Evolutionary conservation across 805 yeast species (phyloP).

Genomic region (Candida pseudoglaebosa): DNA sequence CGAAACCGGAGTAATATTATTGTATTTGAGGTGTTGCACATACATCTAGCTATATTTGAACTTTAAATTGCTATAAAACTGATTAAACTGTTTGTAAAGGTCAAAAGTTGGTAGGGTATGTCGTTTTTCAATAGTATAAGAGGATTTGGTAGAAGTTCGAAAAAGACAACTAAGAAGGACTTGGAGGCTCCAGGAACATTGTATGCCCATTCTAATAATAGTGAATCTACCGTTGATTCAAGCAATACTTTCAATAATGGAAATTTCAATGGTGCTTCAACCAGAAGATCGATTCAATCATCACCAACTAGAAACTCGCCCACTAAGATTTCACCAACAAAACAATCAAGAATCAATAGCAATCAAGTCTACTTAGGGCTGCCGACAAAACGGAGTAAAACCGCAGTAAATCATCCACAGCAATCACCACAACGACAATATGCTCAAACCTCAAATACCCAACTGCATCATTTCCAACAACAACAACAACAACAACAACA

Average conservation of each 20-base stretch:
- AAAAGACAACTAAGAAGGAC: constrained; percentile 39
- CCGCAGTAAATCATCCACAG: constrained; percentile 3
- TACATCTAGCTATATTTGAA: too few species aligned
- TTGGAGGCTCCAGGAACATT: constrained; percentile 24
- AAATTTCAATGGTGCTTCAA: constrained; percentile 13
- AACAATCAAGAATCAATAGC: constrained; percentile 19
- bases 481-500: constrained; percentile 11
- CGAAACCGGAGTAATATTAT: too few species aligned
- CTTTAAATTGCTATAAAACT: too few species aligned
- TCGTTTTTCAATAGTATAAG: constrained; percentile 45
- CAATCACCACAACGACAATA: constrained; percentile 5
- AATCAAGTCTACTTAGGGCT: constrained; percentile 14
- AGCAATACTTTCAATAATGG: constrained; percentile 26
- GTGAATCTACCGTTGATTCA: constrained; percentile 23
- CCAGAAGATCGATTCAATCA: constrained; percentile 32
- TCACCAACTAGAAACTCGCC: too few species aligned
- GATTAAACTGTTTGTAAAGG: too few species aligned
- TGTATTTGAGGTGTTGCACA: too few species aligned
- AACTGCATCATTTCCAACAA: constrained; percentile 7
- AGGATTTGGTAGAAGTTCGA: constrained; percentile 44
- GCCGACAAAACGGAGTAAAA: constrained; percentile 18
- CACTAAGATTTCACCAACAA: constrained; percentile 39
- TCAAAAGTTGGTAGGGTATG: too few species aligned
- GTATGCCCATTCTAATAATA: constrained; percentile 28
- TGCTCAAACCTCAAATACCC: constrained; percentile 9